Evolutionary conservation across 2,329 filamentous ascomycete genomes (phyloP), one percentile per base, ranked within the genome.

Genomic region (Sclerotinia trifoliorum): DNA sequence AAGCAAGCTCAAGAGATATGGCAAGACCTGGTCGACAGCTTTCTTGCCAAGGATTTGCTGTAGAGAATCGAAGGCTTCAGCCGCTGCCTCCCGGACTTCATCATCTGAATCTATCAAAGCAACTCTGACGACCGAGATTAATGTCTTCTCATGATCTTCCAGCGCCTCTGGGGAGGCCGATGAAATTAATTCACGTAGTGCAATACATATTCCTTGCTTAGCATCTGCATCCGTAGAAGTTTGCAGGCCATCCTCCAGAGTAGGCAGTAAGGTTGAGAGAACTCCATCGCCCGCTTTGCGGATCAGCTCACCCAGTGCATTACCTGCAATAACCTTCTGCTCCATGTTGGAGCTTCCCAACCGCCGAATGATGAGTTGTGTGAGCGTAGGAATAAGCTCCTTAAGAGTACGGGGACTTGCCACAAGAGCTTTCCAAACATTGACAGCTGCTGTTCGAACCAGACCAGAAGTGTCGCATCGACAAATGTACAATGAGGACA

Each of bases 251-350:
- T 96, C 93, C 78, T 98, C 94, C 61, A 99, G 86, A 46, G 94
- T 96, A 42, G 95, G 95, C 70, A 99, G 82, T 70, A 99, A 82
- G 55, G 88, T 96, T 32, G 93, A 88, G 71, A 99, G 84, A 68
- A 99, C 94, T 67, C 93, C 91, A 78, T 99, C 95, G 70, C 96
- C 95, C 76, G 95, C 94, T 80, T 97, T 97, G 76, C 95, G 90
- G 76, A 99, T 98, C 73, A 99, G 88, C 78, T 99, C 95, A 77
- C 95, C 95, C 67, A 99, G 85, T 61, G 95, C 93, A 79, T 98
- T 98, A 78, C 94, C 94, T 73, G 96, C 95, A 83, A 99, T 99
- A 74, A 97, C 91, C 83, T 97, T 98, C 80, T 99, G 95, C 79
- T 99, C 95, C 90, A 96, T 94, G 77, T 97, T 98, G 57, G 94